Evolutionary conservation across 805 yeast species (phyloP).

Genomic region (Debaryomyces hansenii): DNA sequence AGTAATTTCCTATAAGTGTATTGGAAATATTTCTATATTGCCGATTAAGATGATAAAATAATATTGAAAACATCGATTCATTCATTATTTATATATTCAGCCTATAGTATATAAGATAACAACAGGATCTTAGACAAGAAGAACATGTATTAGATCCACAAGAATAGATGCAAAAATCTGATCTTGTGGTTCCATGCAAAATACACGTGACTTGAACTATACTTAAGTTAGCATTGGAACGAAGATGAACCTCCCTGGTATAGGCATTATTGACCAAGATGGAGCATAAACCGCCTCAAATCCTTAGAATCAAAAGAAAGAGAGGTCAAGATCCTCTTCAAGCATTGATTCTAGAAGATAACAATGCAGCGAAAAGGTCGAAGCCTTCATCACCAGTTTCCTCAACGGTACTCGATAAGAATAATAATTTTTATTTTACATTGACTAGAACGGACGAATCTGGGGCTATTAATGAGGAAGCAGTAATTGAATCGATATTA

Average conservation of each 20-base stretch:
- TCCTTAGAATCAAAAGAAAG: slow-evolving; percentile 82
- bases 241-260: not conserved
- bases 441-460: slow-evolving; percentile 36
- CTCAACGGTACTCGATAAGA: slow-evolving; percentile 18
- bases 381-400: slow-evolving; percentile 31
- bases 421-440: slow-evolving; percentile 28
- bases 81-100: not conserved
- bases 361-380: slow-evolving; percentile 38
- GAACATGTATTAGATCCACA: not conserved
- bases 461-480: slow-evolving; percentile 12
- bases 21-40: slow-evolving; percentile 32
- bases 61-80: not conserved
- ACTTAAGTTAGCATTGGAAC: too few relatives aligned
- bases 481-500: slow-evolving; percentile 24
- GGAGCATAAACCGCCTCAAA: slow-evolving; percentile 48
- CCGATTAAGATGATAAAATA: slow-evolving; percentile 16
- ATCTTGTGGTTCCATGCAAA: not conserved
- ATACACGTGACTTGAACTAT: not conserved
- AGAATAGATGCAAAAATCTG: slow-evolving; percentile 2
- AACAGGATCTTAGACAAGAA: too few relatives aligned
- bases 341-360: slow-evolving; percentile 59
- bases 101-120: too few relatives aligned
- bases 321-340: slow-evolving; percentile 86
- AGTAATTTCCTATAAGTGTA: slow-evolving; percentile 48
- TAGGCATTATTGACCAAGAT: not conserved